Base-by-base conservation (phyloP, 2,329 filamentous ascomycete genomes). In the Emericellopsis atlantica region DNA sequence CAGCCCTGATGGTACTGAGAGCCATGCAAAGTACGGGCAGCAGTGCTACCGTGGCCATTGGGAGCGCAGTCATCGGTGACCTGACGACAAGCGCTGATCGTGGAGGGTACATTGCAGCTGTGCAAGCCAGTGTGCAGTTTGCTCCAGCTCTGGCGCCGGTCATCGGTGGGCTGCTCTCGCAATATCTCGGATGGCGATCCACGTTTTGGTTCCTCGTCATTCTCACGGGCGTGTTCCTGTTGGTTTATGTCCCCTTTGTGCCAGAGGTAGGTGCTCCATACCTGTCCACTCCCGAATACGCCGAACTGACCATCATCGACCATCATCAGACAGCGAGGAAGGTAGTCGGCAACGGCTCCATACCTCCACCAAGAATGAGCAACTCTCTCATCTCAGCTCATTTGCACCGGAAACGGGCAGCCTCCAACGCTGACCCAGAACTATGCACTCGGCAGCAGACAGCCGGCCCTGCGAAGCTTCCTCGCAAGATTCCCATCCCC, bases 181-280 rank as follows among this genome's bases (percentile, higher is more conserved):
- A 72, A 42, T 70, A 61, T 41, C 54, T 70, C 1, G 70, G 70
- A 3, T 78, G 73, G 73, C 57, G 65, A 39, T 64, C 62, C 22
- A 67, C 69, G 11, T 77, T 77, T 48, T 76, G 71, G 69, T 73
- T 74, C 36, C 51, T 78, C n/a, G 55, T 64, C 6, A 72, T 76
- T 32, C 47, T 47, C 1, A 51, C 48, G 2, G 54, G 51, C 1
- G 56, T 61, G 2, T 57, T 67, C 1, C 50, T 69, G 3, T 32
- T 63, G 4, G 43, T 68, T 1, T 59, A 69, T 22, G 50, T 74
- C 8, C 71, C 68, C 1, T 46, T 52, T 32, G 46, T 53, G 29
- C 52, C 51, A 22, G 51, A 54, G 49, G 46, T 48, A 44, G 31
- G 47, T 40, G 31, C 2, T 26, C 16, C 23, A 10, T 32, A 1